Conservation (phyloP, 306 rosid genomes). For the Aeschynomene evenia region DNA sequence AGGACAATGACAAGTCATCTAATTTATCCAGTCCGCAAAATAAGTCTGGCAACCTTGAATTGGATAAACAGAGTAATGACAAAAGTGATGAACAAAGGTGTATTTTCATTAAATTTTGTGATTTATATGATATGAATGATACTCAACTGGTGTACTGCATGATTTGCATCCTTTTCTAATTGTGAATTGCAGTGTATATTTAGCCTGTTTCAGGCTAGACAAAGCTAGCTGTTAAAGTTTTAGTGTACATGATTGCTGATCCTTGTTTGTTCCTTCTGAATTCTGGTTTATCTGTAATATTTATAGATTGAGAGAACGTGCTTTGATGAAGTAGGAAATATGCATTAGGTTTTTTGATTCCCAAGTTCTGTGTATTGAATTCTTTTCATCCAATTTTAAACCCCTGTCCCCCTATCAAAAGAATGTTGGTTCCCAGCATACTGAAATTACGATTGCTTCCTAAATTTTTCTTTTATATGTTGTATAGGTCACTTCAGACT, state of each 20-base stretch:
- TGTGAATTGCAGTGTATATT: conserved; percentile 17
- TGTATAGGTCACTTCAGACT: conserved; percentile 53
- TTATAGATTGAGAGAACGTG: conserved; percentile 10
- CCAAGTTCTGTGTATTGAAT: conserved; percentile 11
- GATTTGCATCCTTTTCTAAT: conserved; percentile 11
- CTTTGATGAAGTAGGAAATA: conserved; percentile 22
- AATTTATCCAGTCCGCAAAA: conserved; percentile 38
- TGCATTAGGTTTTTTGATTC: conserved; percentile 19
- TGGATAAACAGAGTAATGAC: conserved; percentile 37
- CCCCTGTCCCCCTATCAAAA: not conserved
- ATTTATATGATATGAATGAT: conserved; percentile 29
- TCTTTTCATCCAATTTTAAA: conserved; percentile 4
- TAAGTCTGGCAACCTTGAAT: conserved; percentile 29
- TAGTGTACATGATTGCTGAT: conserved; percentile 15
- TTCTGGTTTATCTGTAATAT: conserved; percentile 1
- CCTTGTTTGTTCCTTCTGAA: not conserved
- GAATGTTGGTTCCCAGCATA: conserved; percentile 3
- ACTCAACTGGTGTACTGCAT: not conserved
- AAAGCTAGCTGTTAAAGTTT: conserved; percentile 18
- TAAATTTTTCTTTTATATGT: conserved; percentile 14
- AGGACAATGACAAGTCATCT: conserved; percentile 41
- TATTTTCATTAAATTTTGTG: conserved; percentile 17
- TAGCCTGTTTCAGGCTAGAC: not conserved
- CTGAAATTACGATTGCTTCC: not conserved
- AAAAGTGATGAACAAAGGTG: conserved; percentile 55